Base-by-base conservation (phyloP, 441 rosid genomes). In the Pelargonium cotyledonis region DNA sequence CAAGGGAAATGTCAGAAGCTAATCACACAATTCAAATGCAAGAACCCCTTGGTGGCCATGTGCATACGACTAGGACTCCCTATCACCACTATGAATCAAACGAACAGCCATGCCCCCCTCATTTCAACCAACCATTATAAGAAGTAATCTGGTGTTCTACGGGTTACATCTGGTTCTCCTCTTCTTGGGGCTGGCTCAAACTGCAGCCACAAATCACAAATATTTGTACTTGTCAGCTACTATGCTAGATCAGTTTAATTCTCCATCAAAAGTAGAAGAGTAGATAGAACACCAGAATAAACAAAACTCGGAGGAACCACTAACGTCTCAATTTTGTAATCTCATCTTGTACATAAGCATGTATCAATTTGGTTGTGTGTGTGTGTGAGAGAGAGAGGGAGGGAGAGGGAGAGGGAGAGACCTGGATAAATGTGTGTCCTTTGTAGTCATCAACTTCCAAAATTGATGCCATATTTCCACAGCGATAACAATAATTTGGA, bases 151-250 rank as follows among this genome's bases (percentile, higher is more conserved):
- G 91, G 89, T 0, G 89, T 85, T 70, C 89, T 85, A 35, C 91
- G 84, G 49, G 91, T 85, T 12, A 87, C 84, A 76, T 87, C 89
- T 1, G 88, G 91, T 68, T 87, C 89, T 64, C 91, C 91, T 80
- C 91, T 85, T 84, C 86, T 81, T 5, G 91, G 91, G 31, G 91
- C 91, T 68, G 91, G 91, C 71, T 87, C 91, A 77, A 87, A 87
- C 91, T 85, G 86, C 75, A 69, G 67, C 68, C 74, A 65, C 41
- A n/a, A n/a, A n/a, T n/a, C n/a, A n/a, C n/a, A n/a, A n/a, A n/a
- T n/a, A n/a, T n/a, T n/a, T n/a, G n/a, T n/a, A n/a, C n/a, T n/a
- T n/a, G n/a, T n/a, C n/a, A n/a, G n/a, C n/a, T n/a, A n/a, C n/a
- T n/a, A n/a, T n/a, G n/a, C n/a, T n/a, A n/a, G n/a, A n/a, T n/a